phyloP scores from a whole-genome alignment of 176 grass and related monocot species.

The Carex littledalei region DNA sequence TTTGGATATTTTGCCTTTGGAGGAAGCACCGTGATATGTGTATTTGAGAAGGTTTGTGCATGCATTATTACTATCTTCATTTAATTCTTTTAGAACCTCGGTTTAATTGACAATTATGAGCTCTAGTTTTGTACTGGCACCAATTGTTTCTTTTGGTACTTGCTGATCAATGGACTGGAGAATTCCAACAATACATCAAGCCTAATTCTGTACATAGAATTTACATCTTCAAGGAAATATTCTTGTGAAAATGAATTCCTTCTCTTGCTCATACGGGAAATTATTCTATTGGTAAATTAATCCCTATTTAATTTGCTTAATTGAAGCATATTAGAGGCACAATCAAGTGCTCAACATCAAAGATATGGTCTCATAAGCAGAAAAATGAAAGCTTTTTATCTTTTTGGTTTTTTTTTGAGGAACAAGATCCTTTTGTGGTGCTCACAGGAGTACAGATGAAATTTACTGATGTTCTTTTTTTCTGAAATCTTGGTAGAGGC shows the following conservation, averaged over 20 bases:
- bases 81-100: not conserved
- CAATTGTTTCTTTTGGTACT: not conserved
- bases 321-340: not conserved
- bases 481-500: too few species aligned
- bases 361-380: not conserved
- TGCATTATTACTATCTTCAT: constrained; percentile 5
- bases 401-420: not conserved
- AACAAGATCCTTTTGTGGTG: not conserved
- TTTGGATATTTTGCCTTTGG: constrained; percentile 98
- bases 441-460: not conserved
- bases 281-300: too few species aligned
- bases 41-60: constrained; percentile 79
- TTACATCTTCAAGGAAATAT: not conserved
- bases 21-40: constrained; percentile 95
- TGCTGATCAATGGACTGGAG: not conserved
- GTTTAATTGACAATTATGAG: not conserved
- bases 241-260: not conserved
- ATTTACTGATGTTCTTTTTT: not conserved
- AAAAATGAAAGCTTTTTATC: not conserved
- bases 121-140: not conserved
- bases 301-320: not conserved
- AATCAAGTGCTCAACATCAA: not conserved
- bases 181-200: not conserved
- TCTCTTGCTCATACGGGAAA: too few species aligned
- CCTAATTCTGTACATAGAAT: not conserved